Conservation (phyloP, 768 basidiomycete genomes). For the Lactarius akahatsu region DNA sequence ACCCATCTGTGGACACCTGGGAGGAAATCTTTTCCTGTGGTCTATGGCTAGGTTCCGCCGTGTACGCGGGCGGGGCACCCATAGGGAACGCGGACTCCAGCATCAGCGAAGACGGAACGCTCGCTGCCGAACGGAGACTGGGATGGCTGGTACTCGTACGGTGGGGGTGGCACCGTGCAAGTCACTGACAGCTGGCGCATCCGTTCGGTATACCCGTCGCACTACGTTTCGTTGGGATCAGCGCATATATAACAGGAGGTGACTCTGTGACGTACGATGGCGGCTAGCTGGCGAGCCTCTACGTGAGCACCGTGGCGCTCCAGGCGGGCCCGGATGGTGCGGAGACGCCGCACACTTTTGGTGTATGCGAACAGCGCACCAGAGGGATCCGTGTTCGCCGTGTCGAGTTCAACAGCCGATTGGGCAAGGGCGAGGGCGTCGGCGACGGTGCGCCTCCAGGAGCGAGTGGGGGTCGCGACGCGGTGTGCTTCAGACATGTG, state of each 20-base stretch:
- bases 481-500: neutral
- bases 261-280: slow-evolving; percentile 10
- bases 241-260: neutral
- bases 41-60: neutral
- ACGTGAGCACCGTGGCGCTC: slow-evolving; percentile 20
- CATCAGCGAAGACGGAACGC: neutral
- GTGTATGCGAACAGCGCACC: slow-evolving; percentile 16
- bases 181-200: slow-evolving; percentile 12
- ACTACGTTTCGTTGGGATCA: slow-evolving; percentile 1
- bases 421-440: slow-evolving; percentile 14
- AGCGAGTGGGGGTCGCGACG: neutral
- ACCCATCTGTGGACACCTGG: neutral
- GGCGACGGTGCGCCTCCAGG: slow-evolving; percentile 22
- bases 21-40: neutral
- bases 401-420: slow-evolving; percentile 21
- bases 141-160: slow-evolving; percentile 2
- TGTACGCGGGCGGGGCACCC: slow-evolving; percentile 11
- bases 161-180: slow-evolving; percentile 16
- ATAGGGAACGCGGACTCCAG: neutral
- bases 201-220: slow-evolving; percentile 14
- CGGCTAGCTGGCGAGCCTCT: slow-evolving; percentile 2
- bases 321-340: slow-evolving; percentile 16
- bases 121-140: neutral
- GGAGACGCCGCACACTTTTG: slow-evolving; percentile 18
- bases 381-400: slow-evolving; percentile 2